These are phyloP conservation scores for Acacia pycnantha DNA, from an alignment of 331 rosid genomes.

Conservation along the genomic window DNA sequence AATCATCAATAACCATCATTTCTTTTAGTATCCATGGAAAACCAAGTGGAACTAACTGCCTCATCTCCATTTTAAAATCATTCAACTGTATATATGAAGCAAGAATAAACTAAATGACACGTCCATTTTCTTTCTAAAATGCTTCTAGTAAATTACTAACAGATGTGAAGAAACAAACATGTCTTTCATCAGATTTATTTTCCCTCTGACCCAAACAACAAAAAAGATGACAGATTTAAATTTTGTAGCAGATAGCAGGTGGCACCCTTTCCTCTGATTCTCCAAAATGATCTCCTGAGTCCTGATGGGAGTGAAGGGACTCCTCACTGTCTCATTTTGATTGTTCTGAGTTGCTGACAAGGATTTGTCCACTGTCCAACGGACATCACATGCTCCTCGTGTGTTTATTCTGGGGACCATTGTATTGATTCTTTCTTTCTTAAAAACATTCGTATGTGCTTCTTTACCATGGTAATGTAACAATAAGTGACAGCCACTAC, in stretches of 20 bases:
- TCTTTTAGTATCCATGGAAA: slow-evolving; percentile 26
- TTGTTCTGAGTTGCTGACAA: slow-evolving; percentile 26
- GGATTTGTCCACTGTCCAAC: slow-evolving; percentile 29
- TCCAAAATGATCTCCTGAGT: not conserved
- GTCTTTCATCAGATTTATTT: not conserved
- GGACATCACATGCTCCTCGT: slow-evolving; percentile 27
- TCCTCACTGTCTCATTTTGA: slow-evolving; percentile 13
- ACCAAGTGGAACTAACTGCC: slow-evolving; percentile 37
- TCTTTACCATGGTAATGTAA: slow-evolving; percentile 10
- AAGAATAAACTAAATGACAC: not conserved
- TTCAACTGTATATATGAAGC: slow-evolving; percentile 28
- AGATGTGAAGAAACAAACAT: not conserved
- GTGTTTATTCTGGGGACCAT: slow-evolving; percentile 34
- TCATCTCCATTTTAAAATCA: slow-evolving; percentile 24
- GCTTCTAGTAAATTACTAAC: not conserved
- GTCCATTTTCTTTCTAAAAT: not conserved
- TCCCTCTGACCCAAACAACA: not conserved
- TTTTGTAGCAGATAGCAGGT: not conserved
- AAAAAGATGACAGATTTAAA: not conserved
- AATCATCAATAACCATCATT: slow-evolving; percentile 28
- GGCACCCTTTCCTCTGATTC: not conserved
- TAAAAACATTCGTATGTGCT: not conserved
- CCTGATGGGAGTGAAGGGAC: slow-evolving; percentile 10
- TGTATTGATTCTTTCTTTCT: slow-evolving; percentile 16
- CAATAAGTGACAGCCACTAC: not conserved